Evolutionary conservation across 2,329 filamentous ascomycete genomes (phyloP), one percentile per base, ranked within the genome.

Genomic region (Fusarium continuum): DNA sequence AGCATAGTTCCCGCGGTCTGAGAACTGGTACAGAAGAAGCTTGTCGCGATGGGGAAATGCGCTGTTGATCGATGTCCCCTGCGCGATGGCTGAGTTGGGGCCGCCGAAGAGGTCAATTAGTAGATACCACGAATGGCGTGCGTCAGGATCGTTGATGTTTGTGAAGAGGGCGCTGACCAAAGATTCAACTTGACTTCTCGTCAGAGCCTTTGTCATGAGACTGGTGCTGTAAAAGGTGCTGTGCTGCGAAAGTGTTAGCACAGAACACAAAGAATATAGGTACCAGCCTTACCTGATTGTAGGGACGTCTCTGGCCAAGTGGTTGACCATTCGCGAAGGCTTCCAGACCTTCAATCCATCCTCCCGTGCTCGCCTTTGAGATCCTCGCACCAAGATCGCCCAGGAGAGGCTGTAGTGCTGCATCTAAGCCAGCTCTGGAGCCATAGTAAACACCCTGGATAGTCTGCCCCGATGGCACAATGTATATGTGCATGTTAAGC

Each of bases 11-110:
- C 71, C 73, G 1, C 77, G 69, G 63, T 84, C 82, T 17, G 79
- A 78, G 49, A 84, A 78, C 67, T 86, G 81, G 44, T 79, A 82
- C 3, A 86, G 78, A 2, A 83, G 77, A 16, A 85, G 76, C 67
- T 80, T 78, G 47, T 79, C 74, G 22, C 77, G 77, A 62, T 80
- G 77, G 0, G 73, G 69, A 62, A 77, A 82, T 3, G 79, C 73
- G 2, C 76, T 75, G 8, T 67, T 65, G 8, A 69, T 25, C 1
- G 60, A 54, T 0, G 61, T 23, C 3, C 75, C 39, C 1, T 72
- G 60, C 2, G 76, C 67, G 29, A 80, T 69, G 57, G 73, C 76
- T 2, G 78, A 78, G 63, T 77, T 76, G 26, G 60, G 50, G 4
- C 74, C 75, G 45, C 73, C 73, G 19, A 73, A 72, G 39, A 75